Evolutionary conservation across 225 moss, liverwort and hornwort genomes (phyloP).

Genomic region (Anthoceros angustus): DNA sequence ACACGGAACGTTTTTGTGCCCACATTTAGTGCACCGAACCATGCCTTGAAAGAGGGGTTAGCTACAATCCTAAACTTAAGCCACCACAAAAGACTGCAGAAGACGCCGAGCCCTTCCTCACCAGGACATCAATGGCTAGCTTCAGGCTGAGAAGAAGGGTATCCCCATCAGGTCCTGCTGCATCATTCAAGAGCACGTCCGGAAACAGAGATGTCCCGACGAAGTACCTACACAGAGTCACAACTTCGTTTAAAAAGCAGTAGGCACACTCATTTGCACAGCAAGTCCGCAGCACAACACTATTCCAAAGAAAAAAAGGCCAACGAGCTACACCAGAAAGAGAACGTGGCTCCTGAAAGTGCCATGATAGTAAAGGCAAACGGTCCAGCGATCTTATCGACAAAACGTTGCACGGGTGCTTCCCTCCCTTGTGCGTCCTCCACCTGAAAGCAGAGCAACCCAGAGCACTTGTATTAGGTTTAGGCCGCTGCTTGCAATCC

Average conservation of each 20-base stretch:
- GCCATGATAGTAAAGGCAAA: constrained; percentile 83
- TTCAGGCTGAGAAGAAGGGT: constrained; percentile 60
- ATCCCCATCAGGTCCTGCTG: constrained; percentile 67
- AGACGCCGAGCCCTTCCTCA: constrained; percentile 11
- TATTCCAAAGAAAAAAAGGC: not conserved
- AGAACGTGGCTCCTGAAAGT: constrained; percentile 62
- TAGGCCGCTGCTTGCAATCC: not conserved
- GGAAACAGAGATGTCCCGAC: constrained; percentile 58
- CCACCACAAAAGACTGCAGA: not conserved
- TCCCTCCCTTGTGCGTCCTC: constrained; percentile 92
- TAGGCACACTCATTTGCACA: no score
- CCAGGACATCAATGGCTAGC: constrained; percentile 86
- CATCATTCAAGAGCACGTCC: constrained; percentile 67
- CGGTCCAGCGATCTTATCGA: constrained; percentile 73
- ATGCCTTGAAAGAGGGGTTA: not conserved
- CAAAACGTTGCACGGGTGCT: constrained; percentile 80
- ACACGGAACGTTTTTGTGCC: not conserved
- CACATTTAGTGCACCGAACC: constrained; percentile 5
- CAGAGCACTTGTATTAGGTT: not conserved
- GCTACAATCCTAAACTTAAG: not conserved
- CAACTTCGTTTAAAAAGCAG: no score
- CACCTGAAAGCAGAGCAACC: constrained; percentile 11
- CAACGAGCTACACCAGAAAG: constrained; percentile 37
- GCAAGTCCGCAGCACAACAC: not conserved
- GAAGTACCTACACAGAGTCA: constrained; percentile 31